Conservation (phyloP, 1,284 basidiomycete genomes). For the Chiua sp. region DNA sequence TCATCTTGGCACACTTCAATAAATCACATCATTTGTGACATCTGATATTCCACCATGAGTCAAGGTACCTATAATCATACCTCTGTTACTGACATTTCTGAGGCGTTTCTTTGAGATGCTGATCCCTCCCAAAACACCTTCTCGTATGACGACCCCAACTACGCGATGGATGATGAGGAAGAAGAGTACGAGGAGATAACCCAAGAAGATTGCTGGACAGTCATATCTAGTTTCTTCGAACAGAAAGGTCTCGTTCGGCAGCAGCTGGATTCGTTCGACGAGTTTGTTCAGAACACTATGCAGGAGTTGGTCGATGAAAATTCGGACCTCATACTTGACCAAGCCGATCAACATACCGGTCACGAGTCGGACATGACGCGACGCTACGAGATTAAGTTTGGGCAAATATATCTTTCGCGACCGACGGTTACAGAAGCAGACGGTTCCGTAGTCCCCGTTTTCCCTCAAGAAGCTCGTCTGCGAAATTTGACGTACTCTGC, state of each 20-base stretch:
- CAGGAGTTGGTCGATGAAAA: constrained; percentile 99
- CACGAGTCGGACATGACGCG: constrained; percentile 82
- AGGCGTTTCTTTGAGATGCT: constrained; percentile 46
- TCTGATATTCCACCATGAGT: constrained; percentile 24
- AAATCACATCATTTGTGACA: constrained; percentile 1
- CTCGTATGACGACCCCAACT: constrained; percentile 61
- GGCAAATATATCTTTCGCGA: constrained; percentile 96
- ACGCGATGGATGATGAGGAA: constrained; percentile 66
- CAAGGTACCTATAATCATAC: constrained; percentile 50
- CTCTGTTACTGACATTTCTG: constrained; percentile 30
- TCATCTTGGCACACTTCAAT: not conserved
- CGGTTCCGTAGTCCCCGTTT: constrained; percentile 91
- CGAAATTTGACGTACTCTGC: constrained; percentile 97
- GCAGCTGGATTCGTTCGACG: constrained; percentile 98
- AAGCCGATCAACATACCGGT: constrained; percentile 94
- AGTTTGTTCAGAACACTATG: constrained; percentile 99
- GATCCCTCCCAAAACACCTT: constrained; percentile 55
- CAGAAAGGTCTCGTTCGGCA: constrained; percentile 98
- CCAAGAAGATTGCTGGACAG: constrained; percentile 95
- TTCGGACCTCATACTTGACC: constrained; percentile 92
- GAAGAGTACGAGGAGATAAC: constrained; percentile 80
- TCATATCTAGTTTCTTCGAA: constrained; percentile 96
- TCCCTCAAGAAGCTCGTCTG: constrained; percentile 97
- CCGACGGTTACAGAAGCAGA: constrained; percentile 97
- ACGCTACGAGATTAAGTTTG: constrained; percentile 97